Evolutionary conservation across 1,284 basidiomycete genomes (phyloP), one percentile per base, ranked within the genome.

Genomic region (Grifola frondosa): DNA sequence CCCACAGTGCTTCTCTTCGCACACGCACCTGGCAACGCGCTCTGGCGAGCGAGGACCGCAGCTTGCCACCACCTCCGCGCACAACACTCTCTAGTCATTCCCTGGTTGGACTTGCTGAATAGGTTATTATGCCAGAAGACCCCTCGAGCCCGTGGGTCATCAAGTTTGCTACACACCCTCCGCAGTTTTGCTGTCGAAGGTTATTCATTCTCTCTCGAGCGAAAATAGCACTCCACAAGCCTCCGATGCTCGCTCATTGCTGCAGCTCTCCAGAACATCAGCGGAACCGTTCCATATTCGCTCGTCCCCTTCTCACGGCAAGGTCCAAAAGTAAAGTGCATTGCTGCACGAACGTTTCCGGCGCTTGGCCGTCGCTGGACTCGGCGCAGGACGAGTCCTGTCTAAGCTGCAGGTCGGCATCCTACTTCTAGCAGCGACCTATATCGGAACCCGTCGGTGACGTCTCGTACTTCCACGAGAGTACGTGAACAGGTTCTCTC

Each of bases 401-500:
- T 46, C 48, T 4, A 49, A 49, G 30, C 40, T 49, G 16, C 48
- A 49, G 37, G 33, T 46, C 10, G 48, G 48, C 3, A 24, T 49
- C 28, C 36, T 49, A 30, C 43, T 49, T 19, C 33, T 49, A 49
- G 48, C 30, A 40, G 43, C 8, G 43, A 49, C 37, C 48, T 49
- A 8, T 49, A 49, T 16, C 48, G 43, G 22, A 49, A 46, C 37
- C 40, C 32, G 40, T 49, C 37, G 40, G 48, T 12, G 48, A 49
- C 16, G 20, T 49, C 21, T 32, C 40, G 21, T 45, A 35, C 25
- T 37, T 35, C 34, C 48, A 49, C 23, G 31, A 49, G 48, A 49
- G 34, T 49, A 46, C 30, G 48, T 49, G 28, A 49, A 49, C 33
- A 25, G 15, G 20, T 49, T 49, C 40, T 46, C 48, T 8, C 48